A percentile compares a stretch with the other conserved stretches of the same genome.
Evolutionary conservation across 768 basidiomycete species (phyloP).

Genomic region (Kondoa subrosea): DNA sequence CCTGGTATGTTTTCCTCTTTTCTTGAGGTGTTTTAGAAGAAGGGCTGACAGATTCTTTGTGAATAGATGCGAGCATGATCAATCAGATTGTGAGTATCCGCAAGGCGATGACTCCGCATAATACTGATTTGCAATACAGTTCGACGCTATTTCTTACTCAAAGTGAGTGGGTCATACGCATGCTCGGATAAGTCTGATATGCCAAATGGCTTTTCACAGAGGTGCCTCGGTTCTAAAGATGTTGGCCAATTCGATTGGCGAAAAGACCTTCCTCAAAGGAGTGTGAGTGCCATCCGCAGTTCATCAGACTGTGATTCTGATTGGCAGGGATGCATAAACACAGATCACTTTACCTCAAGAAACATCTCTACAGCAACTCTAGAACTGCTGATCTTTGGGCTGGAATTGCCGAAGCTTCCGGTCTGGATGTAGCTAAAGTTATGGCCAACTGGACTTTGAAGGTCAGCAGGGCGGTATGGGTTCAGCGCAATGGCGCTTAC

Average conservation of each 20-base stretch:
- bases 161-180: too few species aligned
- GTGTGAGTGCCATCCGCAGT: conserved; percentile 22
- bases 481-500: neutral
- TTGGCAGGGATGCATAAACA: too few species aligned
- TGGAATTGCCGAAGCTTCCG: conserved; percentile 60
- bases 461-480: conserved; percentile 32
- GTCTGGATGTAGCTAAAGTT: conserved; percentile 52
- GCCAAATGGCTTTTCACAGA: too few species aligned
- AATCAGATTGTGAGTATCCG: conserved; percentile 71
- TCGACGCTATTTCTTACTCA: too few species aligned
- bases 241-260: conserved; percentile 72
- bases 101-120: too few species aligned
- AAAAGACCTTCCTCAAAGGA: conserved; percentile 50
- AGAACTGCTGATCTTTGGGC: conserved; percentile 74
- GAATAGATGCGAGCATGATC: neutral
- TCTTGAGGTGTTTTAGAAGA: neutral
- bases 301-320: too few species aligned
- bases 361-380: conserved; percentile 66
- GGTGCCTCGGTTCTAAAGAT: conserved; percentile 64
- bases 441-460: conserved; percentile 88
- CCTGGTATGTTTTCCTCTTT: conserved; percentile 43
- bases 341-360: conserved; percentile 80
- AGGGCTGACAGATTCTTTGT: too few species aligned
- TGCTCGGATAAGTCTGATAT: too few species aligned
- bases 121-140: too few species aligned